Evolutionary conservation across 2,329 filamentous ascomycete genomes (phyloP), one percentile per base, ranked within the genome.

Genomic region (Fusarium anthophilum): DNA sequence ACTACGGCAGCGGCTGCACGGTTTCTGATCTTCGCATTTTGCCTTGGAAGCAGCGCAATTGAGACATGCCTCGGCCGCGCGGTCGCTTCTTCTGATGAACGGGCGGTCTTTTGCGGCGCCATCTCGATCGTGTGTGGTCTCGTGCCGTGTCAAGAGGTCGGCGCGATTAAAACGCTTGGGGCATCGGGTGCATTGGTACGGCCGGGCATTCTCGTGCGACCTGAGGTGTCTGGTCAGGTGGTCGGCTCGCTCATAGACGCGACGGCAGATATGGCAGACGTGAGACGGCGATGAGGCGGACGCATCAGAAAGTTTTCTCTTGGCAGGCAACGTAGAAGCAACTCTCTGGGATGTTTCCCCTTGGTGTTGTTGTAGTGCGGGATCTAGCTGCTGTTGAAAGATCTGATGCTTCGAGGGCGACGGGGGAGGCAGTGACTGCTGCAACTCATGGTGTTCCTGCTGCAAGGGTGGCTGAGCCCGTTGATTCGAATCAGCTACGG

Each of bases 81-180:
- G 66, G 37, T 78, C 76, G 54, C 75, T 78, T 39, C 76, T 63
- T 58, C 74, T 67, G 54, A 78, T 78, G 22, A 78, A 78, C 10
- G 76, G 76, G 26, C 75, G 76, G 45, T 76, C 76, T 43, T 78
- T 78, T 47, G 76, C 62, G 30, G 69, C 56, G 30, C 76, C 76
- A 73, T 78, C 76, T 68, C 76, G 76, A 61, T 78, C 76, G 61
- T 78, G 76, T 10, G 76, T 78, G 32, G 76, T 78, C 63, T 78
- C 76, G 32, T 78, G 76, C 39, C 76, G 70, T 28, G 76, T 78
- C 26, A 78, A 58, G 35, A 78, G 73, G 57, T 78, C 76, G 22
- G 76, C 76, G 53, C 76, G 76, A 30, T 78, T 78, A 56, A 78
- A 78, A 24, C 76, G 75, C 63, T 78, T 78, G 15, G 76, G 76